Base-by-base conservation (phyloP, 306 rosid species). In the Hippophae gyantsensis region DNA sequence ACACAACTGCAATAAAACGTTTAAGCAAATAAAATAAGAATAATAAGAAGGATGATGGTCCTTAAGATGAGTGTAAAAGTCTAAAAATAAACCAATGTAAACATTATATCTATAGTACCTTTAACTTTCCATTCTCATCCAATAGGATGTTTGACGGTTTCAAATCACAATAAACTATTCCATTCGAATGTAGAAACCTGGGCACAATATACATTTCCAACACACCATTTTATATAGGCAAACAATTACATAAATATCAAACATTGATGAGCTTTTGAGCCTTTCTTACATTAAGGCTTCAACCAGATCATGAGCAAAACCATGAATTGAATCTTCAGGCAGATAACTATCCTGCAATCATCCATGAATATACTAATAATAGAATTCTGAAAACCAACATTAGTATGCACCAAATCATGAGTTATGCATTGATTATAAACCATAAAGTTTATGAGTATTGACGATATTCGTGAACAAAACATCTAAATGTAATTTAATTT, bases 291-390 rank as follows among this genome's bases (percentile, higher is more conserved):
- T 88, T 77, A 92, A 75, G 45, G 93, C 99, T 69, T 72, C 84
- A 63, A 78, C 84, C 49, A 92, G 79, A 63, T 82, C 86, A 57
- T 46, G 62, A 1, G 95, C 99, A 67, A 92, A 63, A 60, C 82
- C 96, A 50, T 77, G 82, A 80, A 92, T 81, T 27, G 99, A 92
- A 63, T 86, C 93, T 80, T 92, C 99, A 3, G 99, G 99, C 64
- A 92, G 83, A 68, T 82, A 66, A 43, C 55, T 73, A 78, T 92
- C 99, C 99, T 92, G 88, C 70, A 72, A 56, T 61, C 78, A 70
- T 69, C 56, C 80, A 54, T 25, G 50, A 52, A 74, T 72, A 9
- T 14, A 66, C 59, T 25, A 57, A 12, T 26, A 47, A 54, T n/a
- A 23, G 44, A 72, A 57, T 50, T 60, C 66, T 50, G 64, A 49